Evolutionary conservation across 192 early-diverging fungal species (phyloP).

Genomic region (Backusella westeae): DNA sequence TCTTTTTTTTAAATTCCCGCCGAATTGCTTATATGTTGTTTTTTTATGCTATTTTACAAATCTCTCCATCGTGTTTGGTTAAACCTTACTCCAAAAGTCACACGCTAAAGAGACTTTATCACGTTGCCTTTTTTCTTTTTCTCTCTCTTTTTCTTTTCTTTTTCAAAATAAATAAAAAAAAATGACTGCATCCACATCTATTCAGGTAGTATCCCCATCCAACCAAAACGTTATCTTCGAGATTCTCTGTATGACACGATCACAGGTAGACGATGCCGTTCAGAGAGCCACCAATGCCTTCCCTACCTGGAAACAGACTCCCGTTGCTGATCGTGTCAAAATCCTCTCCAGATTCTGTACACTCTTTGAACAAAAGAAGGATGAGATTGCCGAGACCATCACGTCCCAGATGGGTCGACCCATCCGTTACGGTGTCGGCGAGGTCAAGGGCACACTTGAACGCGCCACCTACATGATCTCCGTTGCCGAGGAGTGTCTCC

Average conservation of each 20-base stretch:
- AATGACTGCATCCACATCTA: constrained; percentile 10
- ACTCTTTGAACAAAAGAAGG: constrained; percentile 53
- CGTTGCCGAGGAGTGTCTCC: constrained; percentile 60
- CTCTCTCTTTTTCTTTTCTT: not conserved
- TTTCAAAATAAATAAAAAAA: not conserved
- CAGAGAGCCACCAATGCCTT: constrained; percentile 43
- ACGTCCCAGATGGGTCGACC: constrained; percentile 73
- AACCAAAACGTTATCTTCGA: constrained; percentile 22
- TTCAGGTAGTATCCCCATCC: constrained; percentile 32
- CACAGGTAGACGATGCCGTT: constrained; percentile 43
- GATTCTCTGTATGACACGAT: constrained; percentile 12
- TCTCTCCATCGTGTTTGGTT: not conserved
- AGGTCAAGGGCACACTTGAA: constrained; percentile 68
- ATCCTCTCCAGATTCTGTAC: constrained; percentile 51
- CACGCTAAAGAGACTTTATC: not conserved
- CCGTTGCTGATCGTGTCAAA: constrained; percentile 51
- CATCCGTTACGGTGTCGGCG: constrained; percentile 57
- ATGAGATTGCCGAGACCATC: constrained; percentile 54
- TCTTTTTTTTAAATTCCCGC: no score
- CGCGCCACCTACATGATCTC: constrained; percentile 67
- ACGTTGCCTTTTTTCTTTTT: not conserved
- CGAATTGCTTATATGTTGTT: not conserved
- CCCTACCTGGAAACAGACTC: constrained; percentile 50
- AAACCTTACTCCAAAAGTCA: not conserved
- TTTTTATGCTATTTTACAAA: not conserved